Percentiles rank a stretch among this genome's conserved stretches.
Evolutionary conservation across 257 asterid genomes (phyloP).

Genomic region (Solanum commersonii): DNA sequence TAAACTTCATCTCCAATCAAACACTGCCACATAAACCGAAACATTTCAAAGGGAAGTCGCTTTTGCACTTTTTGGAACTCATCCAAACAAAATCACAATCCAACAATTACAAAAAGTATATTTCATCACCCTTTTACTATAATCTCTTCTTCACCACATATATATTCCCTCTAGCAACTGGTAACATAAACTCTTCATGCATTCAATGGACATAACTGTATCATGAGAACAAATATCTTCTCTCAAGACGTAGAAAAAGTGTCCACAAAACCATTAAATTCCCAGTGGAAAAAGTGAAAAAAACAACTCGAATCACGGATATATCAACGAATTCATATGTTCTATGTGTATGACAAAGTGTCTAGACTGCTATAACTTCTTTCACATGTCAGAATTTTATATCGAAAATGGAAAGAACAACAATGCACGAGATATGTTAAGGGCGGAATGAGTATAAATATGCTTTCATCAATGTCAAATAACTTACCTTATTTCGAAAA

Average conservation of each 20-base stretch:
- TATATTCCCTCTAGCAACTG: not conserved
- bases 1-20: not conserved
- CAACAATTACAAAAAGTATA: not conserved
- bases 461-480: not conserved
- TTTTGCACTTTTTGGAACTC: not conserved
- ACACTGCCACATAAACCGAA: not conserved
- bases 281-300: not conserved
- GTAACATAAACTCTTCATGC: not conserved
- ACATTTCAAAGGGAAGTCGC: not conserved
- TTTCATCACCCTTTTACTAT: not conserved
- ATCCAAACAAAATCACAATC: not conserved
- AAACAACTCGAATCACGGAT: not conserved
- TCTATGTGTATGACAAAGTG: not conserved
- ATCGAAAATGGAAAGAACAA: not conserved
- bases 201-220: not conserved
- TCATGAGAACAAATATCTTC: not conserved
- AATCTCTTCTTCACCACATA: not conserved
- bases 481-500: not conserved
- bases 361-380: not conserved
- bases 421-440: not conserved
- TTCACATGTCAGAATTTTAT: not conserved
- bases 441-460: not conserved
- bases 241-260: not conserved
- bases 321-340: not conserved
- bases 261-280: not conserved